Evolutionary conservation across 2,329 filamentous ascomycete genomes (phyloP), one percentile per base, ranked within the genome.

Genomic region (Colletotrichum paranaense): DNA sequence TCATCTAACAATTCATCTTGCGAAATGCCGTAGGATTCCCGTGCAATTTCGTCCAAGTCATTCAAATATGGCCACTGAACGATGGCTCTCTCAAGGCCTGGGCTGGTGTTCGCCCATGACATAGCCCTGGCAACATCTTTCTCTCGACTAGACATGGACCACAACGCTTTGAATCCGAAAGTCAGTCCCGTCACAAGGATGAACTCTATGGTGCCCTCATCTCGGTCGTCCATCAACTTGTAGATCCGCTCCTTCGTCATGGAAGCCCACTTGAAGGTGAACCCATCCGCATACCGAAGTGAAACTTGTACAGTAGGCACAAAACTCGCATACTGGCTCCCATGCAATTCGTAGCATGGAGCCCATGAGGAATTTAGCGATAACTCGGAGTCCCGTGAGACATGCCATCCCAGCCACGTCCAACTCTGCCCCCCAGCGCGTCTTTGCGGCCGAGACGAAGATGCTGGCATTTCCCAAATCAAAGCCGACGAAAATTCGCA

Each of bases 61-160:
- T 16, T 1, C 5, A 14, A 42, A 42, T 1, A 1, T 6, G 14
- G 3, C 38, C 14, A 0, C 0, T 0, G 0, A 42, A 42, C 16
- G 5, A 12, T 5, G 3, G 16, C 16, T 8, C 7, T 0, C 38
- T 11, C 12, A 11, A 11, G 32, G 32, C 32, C 11, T 3, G 2
- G 32, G 11, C 3, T 12, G 3, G 32, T 35, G 32, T 35, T 35
- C 11, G 32, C 0, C 32, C 32, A 2, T 0, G 32, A 35, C 0
- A 1, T 2, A 42, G 38, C 38, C 16, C 38, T 42, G 38, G 38
- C 6, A 1, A 16, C 14, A 6, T 42, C 3, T 42, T 42, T 0
- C 5, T 42, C 3, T 9, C 1, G 1, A 46, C 4, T 3, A 4
- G 6, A 26, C 52, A 22, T 2, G 22, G 52, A 22, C 24, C 52